These are phyloP conservation scores for Eleusine indica DNA, from an alignment of 176 grass and related monocot species.

Conservation along the genomic window DNA sequence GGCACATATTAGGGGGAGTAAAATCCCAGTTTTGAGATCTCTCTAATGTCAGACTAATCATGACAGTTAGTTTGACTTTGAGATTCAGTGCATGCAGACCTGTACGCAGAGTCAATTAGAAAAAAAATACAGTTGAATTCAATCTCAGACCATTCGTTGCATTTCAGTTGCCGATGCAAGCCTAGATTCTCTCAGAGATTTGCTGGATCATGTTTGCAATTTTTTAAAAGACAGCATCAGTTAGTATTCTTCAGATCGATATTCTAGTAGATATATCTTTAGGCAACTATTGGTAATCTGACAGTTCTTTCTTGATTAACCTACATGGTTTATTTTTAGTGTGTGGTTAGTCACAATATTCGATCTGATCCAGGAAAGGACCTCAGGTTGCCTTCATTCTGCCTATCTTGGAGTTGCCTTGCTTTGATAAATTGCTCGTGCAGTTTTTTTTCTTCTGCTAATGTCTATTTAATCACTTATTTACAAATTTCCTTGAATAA, in stretches of 20 bases:
- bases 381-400: background rate
- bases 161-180: constrained; percentile 25
- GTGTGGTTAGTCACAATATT: background rate
- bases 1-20: constrained; percentile 43
- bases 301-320: background rate
- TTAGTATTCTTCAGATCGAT: background rate
- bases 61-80: constrained; percentile 43
- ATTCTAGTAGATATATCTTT: background rate
- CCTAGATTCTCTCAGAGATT: constrained; percentile 67
- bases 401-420: background rate
- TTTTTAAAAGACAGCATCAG: constrained; percentile 22
- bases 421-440: background rate
- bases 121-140: background rate
- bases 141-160: constrained; percentile 26
- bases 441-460: background rate
- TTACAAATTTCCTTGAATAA: too few species aligned
- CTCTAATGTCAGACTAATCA: constrained; percentile 47
- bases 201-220: constrained; percentile 44
- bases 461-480: background rate
- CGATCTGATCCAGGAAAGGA: background rate
- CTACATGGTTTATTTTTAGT: background rate
- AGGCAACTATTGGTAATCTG: background rate
- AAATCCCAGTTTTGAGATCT: constrained; percentile 60
- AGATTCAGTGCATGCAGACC: constrained; percentile 45
- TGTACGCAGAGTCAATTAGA: constrained; percentile 30